Base-by-base conservation (phyloP, 768 basidiomycete genomes). In the Lentinus brumalis region DNA sequence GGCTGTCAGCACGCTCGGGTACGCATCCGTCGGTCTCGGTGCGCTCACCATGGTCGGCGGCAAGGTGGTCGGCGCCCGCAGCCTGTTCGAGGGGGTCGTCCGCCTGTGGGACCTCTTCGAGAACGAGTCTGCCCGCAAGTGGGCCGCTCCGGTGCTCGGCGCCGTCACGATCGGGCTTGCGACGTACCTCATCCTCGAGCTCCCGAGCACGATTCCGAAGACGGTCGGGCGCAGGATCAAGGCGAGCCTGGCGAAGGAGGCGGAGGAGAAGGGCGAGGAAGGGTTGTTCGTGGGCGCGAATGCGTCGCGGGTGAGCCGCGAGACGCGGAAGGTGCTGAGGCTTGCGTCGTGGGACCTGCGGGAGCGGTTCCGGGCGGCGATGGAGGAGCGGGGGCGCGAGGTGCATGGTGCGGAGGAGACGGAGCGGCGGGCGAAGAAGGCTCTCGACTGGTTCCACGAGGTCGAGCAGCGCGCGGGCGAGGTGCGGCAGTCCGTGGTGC, bases 241-340 rank as follows among this genome's bases (percentile, higher is more conserved):
- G 62, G 79, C 85, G 3, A 82, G 86, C 3, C 81, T 97, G 8
- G 68, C 81, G 15, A 78, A 78, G 46, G 80, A 79, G 32, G 77
- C 73, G 26, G 75, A 78, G 18, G 81, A 82, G 26, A 75, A 78
- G 38, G 82, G 84, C 50, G 79, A 85, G 53, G 70, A 71, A n/a
- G 62, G 62, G 4, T 73, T 78, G 32, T 94, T 88, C 69, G 81
- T 89, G 32, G 84, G 87, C 57, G 79, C 76, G 2, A 88, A 98
- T 69, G 81, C 84, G 2, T 80, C 78, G 45, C 81, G 96, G 21
- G 82, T 98, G 42, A 78, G 86, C 54, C 80, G 86, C 40, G 96
- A 98, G 81, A 92, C 94, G 26, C 83, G 96, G 67, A 98, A 98
- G 78, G 96, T 99, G 49, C 77, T 99, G 60, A 81, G 96, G 50